These are phyloP conservation scores for Elsinoe perseae DNA, from an alignment of 2,329 filamentous ascomycete genomes.

Conservation along the genomic window DNA sequence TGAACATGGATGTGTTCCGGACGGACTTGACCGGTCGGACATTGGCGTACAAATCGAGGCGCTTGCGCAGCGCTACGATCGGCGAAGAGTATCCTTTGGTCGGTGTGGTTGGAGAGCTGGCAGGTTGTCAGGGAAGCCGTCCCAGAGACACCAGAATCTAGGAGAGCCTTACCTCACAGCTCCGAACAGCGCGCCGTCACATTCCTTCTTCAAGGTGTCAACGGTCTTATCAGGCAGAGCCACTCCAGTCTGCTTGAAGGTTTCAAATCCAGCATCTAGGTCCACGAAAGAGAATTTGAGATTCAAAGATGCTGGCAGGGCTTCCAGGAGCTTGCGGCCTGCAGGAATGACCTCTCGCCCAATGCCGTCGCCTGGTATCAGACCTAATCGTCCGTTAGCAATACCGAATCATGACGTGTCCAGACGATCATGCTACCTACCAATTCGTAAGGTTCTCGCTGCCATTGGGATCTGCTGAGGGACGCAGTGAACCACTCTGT, in stretches of 20 bases:
- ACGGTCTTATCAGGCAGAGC: conserved; percentile 89
- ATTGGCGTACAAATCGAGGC: conserved; percentile 91
- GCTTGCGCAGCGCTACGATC: conserved; percentile 93
- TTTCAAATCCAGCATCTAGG: conserved; percentile 86
- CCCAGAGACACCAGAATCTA: not conserved
- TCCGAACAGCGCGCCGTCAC: conserved; percentile 92
- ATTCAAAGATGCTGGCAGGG: conserved; percentile 80
- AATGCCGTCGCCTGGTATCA: conserved; percentile 97
- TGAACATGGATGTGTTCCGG: conserved; percentile 48
- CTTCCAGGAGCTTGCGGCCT: conserved; percentile 83
- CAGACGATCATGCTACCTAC: conserved; percentile 36
- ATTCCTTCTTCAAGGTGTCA: conserved; percentile 78
- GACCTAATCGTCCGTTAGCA: conserved; percentile 49
- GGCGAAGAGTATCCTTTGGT: conserved; percentile 95
- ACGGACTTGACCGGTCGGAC: conserved; percentile 90
- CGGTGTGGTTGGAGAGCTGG: conserved; percentile 72
- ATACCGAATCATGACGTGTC: not conserved
- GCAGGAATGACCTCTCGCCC: conserved; percentile 96
- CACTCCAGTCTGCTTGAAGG: conserved; percentile 80
- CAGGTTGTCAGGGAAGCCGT: not conserved
- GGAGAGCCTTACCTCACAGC: conserved; percentile 59
- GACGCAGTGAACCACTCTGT: not conserved
- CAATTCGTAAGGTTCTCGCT: conserved; percentile 59
- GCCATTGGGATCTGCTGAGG: conserved; percentile 42
- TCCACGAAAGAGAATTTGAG: conserved; percentile 92